Evolutionary conservation across 129 eudicot genomes (phyloP).

Genomic region (Glebionis coronaria): DNA sequence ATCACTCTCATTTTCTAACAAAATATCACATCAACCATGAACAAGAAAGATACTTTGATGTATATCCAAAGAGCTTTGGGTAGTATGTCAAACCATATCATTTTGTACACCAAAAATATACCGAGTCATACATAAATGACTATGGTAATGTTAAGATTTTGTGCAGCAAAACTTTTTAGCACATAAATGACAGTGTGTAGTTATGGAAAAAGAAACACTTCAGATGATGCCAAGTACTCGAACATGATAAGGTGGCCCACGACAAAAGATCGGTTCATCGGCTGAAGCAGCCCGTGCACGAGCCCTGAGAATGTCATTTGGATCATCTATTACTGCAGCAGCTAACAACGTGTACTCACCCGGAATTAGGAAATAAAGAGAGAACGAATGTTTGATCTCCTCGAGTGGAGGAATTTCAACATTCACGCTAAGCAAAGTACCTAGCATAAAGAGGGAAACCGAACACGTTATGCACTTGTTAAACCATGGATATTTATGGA

Average conservation of each 20-base stretch:
- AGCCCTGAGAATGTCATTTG: slow-evolving; percentile 87
- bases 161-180: neutral
- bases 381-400: slow-evolving; percentile 74
- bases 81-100: neutral
- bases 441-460: slow-evolving; percentile 26
- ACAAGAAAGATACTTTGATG: too few relatives aligned
- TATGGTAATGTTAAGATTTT: neutral
- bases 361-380: slow-evolving; percentile 78
- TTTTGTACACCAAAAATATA: too few relatives aligned
- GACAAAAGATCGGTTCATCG: slow-evolving; percentile 81
- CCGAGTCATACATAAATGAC: neutral
- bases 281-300: slow-evolving; percentile 57
- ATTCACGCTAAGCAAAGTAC: slow-evolving; percentile 64
- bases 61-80: too few relatives aligned
- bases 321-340: slow-evolving; percentile 83
- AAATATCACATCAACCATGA: too few relatives aligned
- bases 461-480: neutral
- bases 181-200: slow-evolving; percentile 16
- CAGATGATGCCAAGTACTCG: slow-evolving; percentile 66
- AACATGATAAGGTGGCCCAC: slow-evolving; percentile 90
- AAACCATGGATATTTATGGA: too few relatives aligned
- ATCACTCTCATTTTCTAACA: too few relatives aligned
- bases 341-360: slow-evolving; percentile 96
- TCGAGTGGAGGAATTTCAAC: slow-evolving; percentile 85
- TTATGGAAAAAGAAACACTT: slow-evolving; percentile 10